These are phyloP conservation scores for Vitis cinerea DNA, from an alignment of 164 flowering plant genomes.

Conservation along the genomic window DNA sequence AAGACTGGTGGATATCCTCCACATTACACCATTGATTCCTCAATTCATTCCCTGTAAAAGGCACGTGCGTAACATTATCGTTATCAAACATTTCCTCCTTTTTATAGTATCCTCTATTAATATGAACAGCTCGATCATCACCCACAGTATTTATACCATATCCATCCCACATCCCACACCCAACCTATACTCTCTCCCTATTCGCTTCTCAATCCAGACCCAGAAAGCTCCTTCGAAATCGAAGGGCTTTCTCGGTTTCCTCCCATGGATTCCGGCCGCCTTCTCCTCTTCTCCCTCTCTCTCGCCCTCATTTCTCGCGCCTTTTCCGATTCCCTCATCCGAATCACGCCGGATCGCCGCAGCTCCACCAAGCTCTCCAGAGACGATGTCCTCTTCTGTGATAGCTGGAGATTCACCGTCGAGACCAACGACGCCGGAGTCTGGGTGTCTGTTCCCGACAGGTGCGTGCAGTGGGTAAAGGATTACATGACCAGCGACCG, in stretches of 20 bases:
- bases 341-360: slow-evolving; percentile 8
- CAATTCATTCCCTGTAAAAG: no score
- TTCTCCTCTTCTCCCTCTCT: slow-evolving; percentile 12
- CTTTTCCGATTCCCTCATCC: slow-evolving; percentile 25
- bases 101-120: no score
- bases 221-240: neutral
- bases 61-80: no score
- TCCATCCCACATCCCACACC: no score
- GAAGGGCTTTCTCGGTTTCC: slow-evolving; percentile 4
- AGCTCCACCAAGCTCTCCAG: slow-evolving; percentile 2
- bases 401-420: slow-evolving; percentile 74
- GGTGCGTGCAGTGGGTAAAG: slow-evolving; percentile 48
- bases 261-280: slow-evolving; percentile 25
- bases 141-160: no score
- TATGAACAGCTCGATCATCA: no score
- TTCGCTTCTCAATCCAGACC: no score
- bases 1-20: no score
- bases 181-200: no score
- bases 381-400: slow-evolving; percentile 48
- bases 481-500: slow-evolving; percentile 60
- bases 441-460: slow-evolving; percentile 53
- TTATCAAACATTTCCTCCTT: no score
- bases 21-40: no score
- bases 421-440: slow-evolving; percentile 76
- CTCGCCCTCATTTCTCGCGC: slow-evolving; percentile 4